Evolutionary conservation across 495 filamentous ascomycete species (phyloP), one percentile per base, ranked within the genome.

Genomic region (Achaetomiella virescens): DNA sequence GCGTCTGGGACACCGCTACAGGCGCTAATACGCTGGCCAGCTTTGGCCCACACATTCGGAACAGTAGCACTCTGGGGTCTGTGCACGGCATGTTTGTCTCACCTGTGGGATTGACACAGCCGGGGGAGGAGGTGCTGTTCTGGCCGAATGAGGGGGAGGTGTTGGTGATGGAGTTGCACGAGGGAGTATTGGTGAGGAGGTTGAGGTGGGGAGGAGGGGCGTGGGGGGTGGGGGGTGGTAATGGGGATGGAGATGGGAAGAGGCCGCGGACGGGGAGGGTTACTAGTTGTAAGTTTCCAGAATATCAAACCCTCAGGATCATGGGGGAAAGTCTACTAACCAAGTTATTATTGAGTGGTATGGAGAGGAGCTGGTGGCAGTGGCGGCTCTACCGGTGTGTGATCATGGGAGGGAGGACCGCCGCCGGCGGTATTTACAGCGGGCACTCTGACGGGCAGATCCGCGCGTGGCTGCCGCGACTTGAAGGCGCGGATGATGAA

Each of bases 21-120:
- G 90, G 90, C 12, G 86, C 83, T 8, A 95, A 97, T 62, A 90
- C 86, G 1, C 77, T 95, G 2, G 88, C 82, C 0, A 90, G 83
- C 69, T 95, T 95, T 60, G 90, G 90, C 0, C 87, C 88, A 0
- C 75, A 79, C 3, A 77, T 93, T n/a, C 82, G 81, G 48, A 93
- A 93, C 60, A 76, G 76, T 14, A 22, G 40, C 40, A 21, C 17
- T 31, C 17, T 1, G 10, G 82, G 83, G 0, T 81, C 81, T 43
- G 67, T 85, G 9, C 74, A 31, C 9, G 27, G 76, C 21, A 84
- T 90, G 27, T 66, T 89, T 54, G 67, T 84, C 22, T 73, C 82
- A 7, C 87, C 88, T 1, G 73, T 66, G 15, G 69, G 72, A 17
- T 50, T 81, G 31, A 77, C 75, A 40, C 63, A 61, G 9, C 66